Base-by-base conservation (phyloP, 1,139 yeast genomes). In the Blastobotrys serpentis region DNA sequence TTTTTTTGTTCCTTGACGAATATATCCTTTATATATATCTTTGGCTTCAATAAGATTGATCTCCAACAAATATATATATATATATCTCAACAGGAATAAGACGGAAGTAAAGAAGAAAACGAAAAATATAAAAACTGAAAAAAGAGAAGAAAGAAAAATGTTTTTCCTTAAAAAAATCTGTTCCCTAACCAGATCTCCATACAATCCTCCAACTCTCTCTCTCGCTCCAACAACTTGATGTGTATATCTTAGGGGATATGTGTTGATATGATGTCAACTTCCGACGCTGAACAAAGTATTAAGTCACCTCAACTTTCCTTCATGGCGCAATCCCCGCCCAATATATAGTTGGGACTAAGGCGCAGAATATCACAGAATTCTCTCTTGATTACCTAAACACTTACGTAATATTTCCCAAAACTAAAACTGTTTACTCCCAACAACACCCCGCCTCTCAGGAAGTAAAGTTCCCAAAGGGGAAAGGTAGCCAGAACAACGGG, bases 101-200 rank as follows among this genome's bases (percentile, higher is more conserved):
- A n/a, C n/a, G n/a, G n/a, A n/a, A n/a, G n/a, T n/a, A n/a, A n/a
- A n/a, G n/a, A n/a, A n/a, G n/a, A n/a, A n/a, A n/a, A n/a, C n/a
- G n/a, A n/a, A n/a, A n/a, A n/a, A n/a, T n/a, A n/a, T n/a, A n/a
- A n/a, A n/a, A n/a, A n/a, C n/a, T n/a, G n/a, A n/a, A n/a, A n/a
- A n/a, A n/a, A n/a, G 23, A 39, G 17, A 21, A 41, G n/a, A 26
- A 41, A 26, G 18, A 40, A 11, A 18, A 19, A 37, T 21, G n/a
- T 34, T 34, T 34, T 17, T 14, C 6, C 19, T n/a, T 5, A 36
- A 36, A 19, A 26, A 23, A 22, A 23, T 23, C 26, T 10, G 32
- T 7, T 4, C 13, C 7, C 32, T 11, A 29, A 29, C 26, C 10
- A 23, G 10, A 29, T 29, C 32, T 29, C 32, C 32, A 29, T 29